Conservation (phyloP, 192 early-diverging fungal genomes). For the Backusella circina region DNA sequence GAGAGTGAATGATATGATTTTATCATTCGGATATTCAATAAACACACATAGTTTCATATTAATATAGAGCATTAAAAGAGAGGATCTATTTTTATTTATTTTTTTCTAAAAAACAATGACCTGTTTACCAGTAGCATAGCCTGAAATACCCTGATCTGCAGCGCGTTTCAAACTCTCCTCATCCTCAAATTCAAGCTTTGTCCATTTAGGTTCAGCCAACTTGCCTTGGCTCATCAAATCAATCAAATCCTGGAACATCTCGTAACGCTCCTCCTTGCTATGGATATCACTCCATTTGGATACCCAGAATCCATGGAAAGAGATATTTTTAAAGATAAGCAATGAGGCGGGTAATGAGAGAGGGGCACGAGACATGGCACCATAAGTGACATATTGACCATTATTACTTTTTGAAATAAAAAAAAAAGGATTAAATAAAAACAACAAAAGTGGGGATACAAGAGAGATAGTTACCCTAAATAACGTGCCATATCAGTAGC, state of each 20-base stretch:
- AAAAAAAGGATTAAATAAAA: not conserved
- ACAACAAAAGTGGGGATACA: not conserved
- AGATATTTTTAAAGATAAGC: conserved; percentile 82
- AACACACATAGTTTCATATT: not conserved
- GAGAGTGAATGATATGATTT: not conserved
- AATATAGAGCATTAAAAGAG: not conserved
- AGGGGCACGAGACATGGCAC: conserved; percentile 90
- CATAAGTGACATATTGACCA: conserved; percentile 77
- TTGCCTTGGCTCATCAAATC: conserved; percentile 43
- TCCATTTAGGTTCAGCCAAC: conserved; percentile 41
- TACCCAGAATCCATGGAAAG: conserved; percentile 90
- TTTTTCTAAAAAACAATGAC: conserved; percentile 36
- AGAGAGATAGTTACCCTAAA: conserved; percentile 37
- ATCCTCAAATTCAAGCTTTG: conserved; percentile 33
- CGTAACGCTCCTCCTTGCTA: conserved; percentile 31
- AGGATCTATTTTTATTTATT: not conserved
- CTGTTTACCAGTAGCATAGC: conserved; percentile 40
- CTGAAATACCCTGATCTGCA: conserved; percentile 34
- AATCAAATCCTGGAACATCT: conserved; percentile 59
- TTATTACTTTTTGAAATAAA: conserved; percentile 35
- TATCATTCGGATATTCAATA: not conserved
- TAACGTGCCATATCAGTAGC: conserved; percentile 70
- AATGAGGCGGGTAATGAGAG: conserved; percentile 76
- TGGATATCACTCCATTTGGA: conserved; percentile 73
- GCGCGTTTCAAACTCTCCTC: conserved; percentile 22